These are phyloP conservation scores for Ophiostoma novo-ulmi DNA, from an alignment of 2,329 filamentous ascomycete species.

Conservation along the genomic window DNA sequence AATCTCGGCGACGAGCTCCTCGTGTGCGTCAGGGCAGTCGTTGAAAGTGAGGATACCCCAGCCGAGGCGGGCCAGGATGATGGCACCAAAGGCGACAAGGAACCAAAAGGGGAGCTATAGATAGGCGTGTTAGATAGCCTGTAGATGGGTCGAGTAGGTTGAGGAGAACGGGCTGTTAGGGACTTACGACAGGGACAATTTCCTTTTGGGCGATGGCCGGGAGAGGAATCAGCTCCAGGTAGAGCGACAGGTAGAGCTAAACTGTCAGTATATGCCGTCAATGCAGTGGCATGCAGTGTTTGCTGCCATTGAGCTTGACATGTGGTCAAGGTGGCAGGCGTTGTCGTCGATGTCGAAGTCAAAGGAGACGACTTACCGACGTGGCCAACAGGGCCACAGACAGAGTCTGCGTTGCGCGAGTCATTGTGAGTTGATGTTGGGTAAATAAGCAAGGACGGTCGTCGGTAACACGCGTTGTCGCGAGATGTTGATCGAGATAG, in stretches of 20 bases:
- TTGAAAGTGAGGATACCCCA: conserved; percentile 94
- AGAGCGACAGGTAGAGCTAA: conserved; percentile 83
- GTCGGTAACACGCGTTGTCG: not conserved
- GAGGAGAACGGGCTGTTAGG: not conserved
- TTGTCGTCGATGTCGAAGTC: not conserved
- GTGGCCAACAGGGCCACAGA: conserved; percentile 81
- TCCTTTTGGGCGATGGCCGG: conserved; percentile 73
- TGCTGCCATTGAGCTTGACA: not conserved
- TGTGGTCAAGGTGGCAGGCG: not conserved
- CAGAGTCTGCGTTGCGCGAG: conserved; percentile 87
- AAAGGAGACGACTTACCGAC: conserved; percentile 58
- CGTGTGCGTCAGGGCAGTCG: conserved; percentile 85
- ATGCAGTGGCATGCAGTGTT: not conserved
- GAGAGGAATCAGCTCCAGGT: conserved; percentile 76
- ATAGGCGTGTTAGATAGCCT: not conserved
- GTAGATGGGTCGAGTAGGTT: not conserved
- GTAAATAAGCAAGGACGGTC: not conserved
- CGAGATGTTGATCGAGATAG: not conserved
- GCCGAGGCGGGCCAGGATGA: conserved; percentile 86
- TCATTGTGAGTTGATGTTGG: conserved; percentile 57
- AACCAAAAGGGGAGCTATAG: conserved; percentile 87
- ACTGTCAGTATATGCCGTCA: not conserved
- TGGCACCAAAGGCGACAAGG: conserved; percentile 83
- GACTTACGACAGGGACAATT: conserved; percentile 78
- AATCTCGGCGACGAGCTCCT: conserved; percentile 83